Evolutionary conservation across 495 filamentous ascomycete species (phyloP), one percentile per base, ranked within the genome.

Genomic region (Xylaria nigripes): DNA sequence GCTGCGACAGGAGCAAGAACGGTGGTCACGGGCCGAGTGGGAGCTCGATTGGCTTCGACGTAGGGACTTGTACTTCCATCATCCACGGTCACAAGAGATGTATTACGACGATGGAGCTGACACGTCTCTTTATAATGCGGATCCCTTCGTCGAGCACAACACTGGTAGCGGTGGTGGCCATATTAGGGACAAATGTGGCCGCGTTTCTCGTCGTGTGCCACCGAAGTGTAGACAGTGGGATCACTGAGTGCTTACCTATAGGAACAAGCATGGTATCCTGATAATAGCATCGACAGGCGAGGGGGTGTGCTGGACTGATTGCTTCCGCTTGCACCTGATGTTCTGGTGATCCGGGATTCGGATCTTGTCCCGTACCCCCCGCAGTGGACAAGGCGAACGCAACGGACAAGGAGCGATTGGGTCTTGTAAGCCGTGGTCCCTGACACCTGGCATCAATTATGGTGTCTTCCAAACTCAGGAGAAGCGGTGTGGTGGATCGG

Each of bases 1-100:
- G 45, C 16, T 57, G 38, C 36, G 49, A 34, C 2, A 45, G 27
- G 2, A 59, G 50, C 44, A 51, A 38, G 47, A 50, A 19, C 47
- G 32, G 30, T 40, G 47, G 30, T 10, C 19, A 25, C 32, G 23
- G 42, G 27, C 25, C 24, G 25, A 44, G 40, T 40, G 36, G 24
- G 38, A 51, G 50, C 50, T 45, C 6, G 41, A 52, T n/a, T 43
- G 4, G 32, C 41, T 30, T n/a, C 18, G 25, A 23, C 41, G 50
- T 19, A 25, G 41, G 3, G 50, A 45, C 19, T 7, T 18, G 5
- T 46, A 43, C 45, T 23, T 27, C 24, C 45, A 55, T 16, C 7
- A 40, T 43, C 45, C 45, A 2, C 45, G 32, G 7, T 18, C 21
- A 2, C 41, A 30, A 5, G 32, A 44, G 25, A 5, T 12, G 23